Evolutionary conservation across 768 basidiomycete genomes (phyloP).

Genomic region (Lactifluus pinguis): DNA sequence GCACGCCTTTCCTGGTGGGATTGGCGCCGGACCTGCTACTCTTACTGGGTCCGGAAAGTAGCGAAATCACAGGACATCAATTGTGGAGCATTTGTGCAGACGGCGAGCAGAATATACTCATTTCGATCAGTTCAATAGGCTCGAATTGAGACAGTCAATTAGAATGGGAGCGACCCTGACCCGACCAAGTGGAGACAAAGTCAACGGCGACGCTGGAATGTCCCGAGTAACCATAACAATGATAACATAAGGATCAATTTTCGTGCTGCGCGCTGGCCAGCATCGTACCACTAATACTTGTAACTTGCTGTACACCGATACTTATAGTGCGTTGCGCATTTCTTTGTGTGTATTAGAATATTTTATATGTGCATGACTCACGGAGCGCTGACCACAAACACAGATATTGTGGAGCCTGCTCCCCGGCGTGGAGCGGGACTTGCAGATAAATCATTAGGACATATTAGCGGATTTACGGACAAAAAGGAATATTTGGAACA

Average conservation of each 20-base stretch:
- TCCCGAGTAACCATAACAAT: neutral
- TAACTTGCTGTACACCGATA: too few species aligned
- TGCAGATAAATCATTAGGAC: conserved; percentile 1
- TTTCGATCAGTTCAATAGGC: neutral
- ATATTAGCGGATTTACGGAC: neutral
- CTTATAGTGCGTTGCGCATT: too few species aligned
- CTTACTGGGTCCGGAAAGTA: too few species aligned
- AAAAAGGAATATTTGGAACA: conserved; percentile 2
- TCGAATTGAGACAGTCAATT: neutral
- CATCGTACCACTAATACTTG: too few species aligned
- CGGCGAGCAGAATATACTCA: neutral
- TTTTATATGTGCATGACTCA: neutral
- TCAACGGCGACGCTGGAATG: neutral
- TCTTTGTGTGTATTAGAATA: neutral
- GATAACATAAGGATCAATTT: neutral
- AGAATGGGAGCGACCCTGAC: neutral
- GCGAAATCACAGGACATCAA: neutral
- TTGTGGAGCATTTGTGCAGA: neutral
- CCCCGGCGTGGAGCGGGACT: conserved; percentile 3
- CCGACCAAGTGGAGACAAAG: neutral
- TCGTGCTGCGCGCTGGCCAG: neutral
- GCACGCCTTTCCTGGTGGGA: neutral
- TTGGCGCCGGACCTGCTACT: neutral
- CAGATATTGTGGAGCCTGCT: conserved; percentile 1
- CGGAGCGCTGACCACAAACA: conserved; percentile 9